Conservation (phyloP, 768 basidiomycete genomes). For the Chalciporus piperatus region DNA sequence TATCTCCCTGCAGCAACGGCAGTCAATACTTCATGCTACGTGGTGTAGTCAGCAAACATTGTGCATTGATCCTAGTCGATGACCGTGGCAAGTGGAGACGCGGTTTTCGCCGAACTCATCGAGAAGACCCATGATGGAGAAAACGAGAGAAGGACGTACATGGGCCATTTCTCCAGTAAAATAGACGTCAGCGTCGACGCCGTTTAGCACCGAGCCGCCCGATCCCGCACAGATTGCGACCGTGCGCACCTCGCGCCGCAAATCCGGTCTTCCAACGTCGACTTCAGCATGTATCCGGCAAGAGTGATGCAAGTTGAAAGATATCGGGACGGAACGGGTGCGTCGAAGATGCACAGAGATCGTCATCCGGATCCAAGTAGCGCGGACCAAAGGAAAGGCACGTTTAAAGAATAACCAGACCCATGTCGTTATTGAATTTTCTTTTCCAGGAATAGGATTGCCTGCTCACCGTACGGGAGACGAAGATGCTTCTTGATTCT, state of each 20-base stretch:
- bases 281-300: conserved; percentile 39
- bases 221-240: conserved; percentile 92
- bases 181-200: conserved; percentile 78
- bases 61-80: not conserved
- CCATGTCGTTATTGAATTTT: conserved; percentile 10
- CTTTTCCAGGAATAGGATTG: conserved; percentile 10
- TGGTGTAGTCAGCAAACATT: conserved; percentile 1
- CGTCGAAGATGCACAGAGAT: conserved; percentile 15
- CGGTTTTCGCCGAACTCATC: not conserved
- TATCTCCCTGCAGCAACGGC: conserved; percentile 72
- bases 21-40: conserved; percentile 84
- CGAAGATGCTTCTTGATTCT: conserved; percentile 70
- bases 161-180: conserved; percentile 93
- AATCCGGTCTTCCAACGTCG: conserved; percentile 59
- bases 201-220: conserved; percentile 73
- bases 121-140: conserved; percentile 15
- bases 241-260: conserved; percentile 41
- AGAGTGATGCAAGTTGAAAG: conserved; percentile 2
- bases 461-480: conserved; percentile 51
- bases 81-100: conserved; percentile 11
- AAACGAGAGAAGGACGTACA: conserved; percentile 42
- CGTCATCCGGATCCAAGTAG: conserved; percentile 12
- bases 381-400: not conserved
- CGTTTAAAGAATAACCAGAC: not conserved
- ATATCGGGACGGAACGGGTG: conserved; percentile 18